These are phyloP conservation scores for Knoxdaviesia proteae DNA, from an alignment of 2,329 filamentous ascomycete species.

Conservation along the genomic window DNA sequence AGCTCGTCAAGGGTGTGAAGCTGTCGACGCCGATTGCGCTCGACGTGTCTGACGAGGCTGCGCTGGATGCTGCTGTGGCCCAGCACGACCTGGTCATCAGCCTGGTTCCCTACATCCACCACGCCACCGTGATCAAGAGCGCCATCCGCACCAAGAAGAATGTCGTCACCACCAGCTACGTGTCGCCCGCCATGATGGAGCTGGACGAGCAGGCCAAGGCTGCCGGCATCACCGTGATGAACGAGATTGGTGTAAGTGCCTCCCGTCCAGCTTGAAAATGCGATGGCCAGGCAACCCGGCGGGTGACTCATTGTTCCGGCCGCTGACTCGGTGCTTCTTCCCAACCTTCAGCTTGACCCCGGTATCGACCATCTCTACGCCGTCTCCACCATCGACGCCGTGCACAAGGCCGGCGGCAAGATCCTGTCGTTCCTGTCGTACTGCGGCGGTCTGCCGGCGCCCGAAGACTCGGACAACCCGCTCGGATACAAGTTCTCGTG, in stretches of 20 bases:
- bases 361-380: conserved; percentile 62
- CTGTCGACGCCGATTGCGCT: conserved; percentile 60
- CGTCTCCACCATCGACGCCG: conserved; percentile 69
- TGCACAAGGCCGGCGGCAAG: conserved; percentile 76
- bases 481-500: conserved; percentile 76
- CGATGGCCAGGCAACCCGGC: not conserved
- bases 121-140: conserved; percentile 75
- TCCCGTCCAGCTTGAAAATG: not conserved
- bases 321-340: conserved; percentile 8
- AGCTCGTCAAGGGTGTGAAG: conserved; percentile 50
- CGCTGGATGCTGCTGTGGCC: conserved; percentile 61
- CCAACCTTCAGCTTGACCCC: conserved; percentile 26
- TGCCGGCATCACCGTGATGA: conserved; percentile 91
- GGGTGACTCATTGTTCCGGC: conserved; percentile 5
- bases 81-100: conserved; percentile 63
- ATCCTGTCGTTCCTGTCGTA: conserved; percentile 64
- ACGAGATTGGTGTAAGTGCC: conserved; percentile 59
- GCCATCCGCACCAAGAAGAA: conserved; percentile 88
- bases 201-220: conserved; percentile 66
- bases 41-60: conserved; percentile 57
- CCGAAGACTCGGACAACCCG: conserved; percentile 64
- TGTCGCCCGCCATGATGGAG: conserved; percentile 81
- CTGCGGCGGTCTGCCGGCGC: conserved; percentile 60
- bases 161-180: conserved; percentile 87
- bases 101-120: conserved; percentile 82